Conservation (phyloP, 2,329 filamentous ascomycete species). For the Monosporascus ibericus region DNA sequence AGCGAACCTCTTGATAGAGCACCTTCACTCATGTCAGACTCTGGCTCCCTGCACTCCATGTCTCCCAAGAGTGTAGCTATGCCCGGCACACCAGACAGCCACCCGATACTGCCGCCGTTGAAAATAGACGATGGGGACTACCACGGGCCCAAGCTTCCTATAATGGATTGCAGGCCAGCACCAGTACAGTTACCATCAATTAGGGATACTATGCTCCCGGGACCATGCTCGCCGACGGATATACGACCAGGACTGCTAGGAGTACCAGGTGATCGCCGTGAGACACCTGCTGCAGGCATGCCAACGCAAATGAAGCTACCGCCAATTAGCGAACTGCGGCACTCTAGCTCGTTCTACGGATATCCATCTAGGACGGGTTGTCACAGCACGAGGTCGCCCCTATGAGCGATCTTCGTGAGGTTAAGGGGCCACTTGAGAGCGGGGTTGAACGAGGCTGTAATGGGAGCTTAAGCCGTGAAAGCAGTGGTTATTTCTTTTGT, state of each 20-base stretch:
- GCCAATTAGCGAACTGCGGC: background rate
- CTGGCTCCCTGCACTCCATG: slow-evolving; percentile 54
- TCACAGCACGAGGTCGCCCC: too few species aligned
- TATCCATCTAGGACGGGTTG: background rate
- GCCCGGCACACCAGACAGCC: slow-evolving; percentile 35
- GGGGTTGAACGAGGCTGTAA: too few species aligned
- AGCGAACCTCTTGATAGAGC: slow-evolving; percentile 51
- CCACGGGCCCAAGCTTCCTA: slow-evolving; percentile 3
- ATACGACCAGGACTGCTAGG: slow-evolving; percentile 1
- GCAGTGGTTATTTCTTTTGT: background rate
- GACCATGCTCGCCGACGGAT: slow-evolving; percentile 27
- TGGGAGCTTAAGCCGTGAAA: too few species aligned
- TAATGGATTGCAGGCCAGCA: background rate
- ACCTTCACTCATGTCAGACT: slow-evolving; percentile 67
- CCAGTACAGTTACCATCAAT: slow-evolving; percentile 18
- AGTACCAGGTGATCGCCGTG: background rate
- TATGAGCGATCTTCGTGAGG: too few species aligned
- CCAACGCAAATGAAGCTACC: background rate
- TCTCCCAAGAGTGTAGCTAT: slow-evolving; percentile 41
- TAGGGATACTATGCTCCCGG: slow-evolving; percentile 26
- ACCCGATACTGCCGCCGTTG: slow-evolving; percentile 22
- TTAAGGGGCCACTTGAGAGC: too few species aligned
- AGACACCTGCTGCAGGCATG: background rate
- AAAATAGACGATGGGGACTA: slow-evolving; percentile 11
- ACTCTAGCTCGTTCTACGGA: background rate